These are phyloP conservation scores for Colletotrichum euphorbiae DNA, from an alignment of 2,329 filamentous ascomycete species.

Conservation along the genomic window DNA sequence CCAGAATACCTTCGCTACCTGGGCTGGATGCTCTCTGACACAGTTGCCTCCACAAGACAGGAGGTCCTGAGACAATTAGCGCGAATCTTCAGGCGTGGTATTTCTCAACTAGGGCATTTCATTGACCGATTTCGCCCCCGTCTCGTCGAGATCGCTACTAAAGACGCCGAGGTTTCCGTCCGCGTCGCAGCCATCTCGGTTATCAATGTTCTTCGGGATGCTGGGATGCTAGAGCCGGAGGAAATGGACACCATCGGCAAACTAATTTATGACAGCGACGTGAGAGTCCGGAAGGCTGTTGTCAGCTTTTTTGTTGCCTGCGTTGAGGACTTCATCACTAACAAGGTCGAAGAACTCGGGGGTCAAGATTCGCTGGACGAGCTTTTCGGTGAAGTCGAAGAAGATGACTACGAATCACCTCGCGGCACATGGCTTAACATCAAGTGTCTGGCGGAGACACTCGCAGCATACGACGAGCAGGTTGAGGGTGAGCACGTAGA, in stretches of 20 bases:
- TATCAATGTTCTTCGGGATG: constrained; percentile 83
- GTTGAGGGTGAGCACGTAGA: constrained; percentile 67
- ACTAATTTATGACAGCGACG: constrained; percentile 89
- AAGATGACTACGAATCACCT: constrained; percentile 81
- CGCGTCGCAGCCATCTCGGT: constrained; percentile 84
- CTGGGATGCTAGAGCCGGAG: constrained; percentile 87
- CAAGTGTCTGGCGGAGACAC: constrained; percentile 87
- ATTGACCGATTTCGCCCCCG: constrained; percentile 91
- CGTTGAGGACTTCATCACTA: constrained; percentile 83
- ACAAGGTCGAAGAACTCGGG: constrained; percentile 84
- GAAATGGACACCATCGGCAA: constrained; percentile 91
- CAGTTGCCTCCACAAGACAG: constrained; percentile 77
- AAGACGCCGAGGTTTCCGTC: constrained; percentile 84
- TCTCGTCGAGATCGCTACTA: constrained; percentile 91
- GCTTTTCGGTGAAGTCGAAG: constrained; percentile 75
- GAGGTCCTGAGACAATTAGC: constrained; percentile 88
- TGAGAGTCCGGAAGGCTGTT: constrained; percentile 86
- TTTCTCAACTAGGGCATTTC: constrained; percentile 88
- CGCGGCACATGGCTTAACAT: constrained; percentile 89
- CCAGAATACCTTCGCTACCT: constrained; percentile 91
- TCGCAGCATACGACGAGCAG: constrained; percentile 83
- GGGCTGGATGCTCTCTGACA: constrained; percentile 94
- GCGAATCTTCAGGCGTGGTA: constrained; percentile 81
- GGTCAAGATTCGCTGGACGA: constrained; percentile 83
- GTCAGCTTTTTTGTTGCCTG: constrained; percentile 91